Conservation (phyloP, 257 asterid species). For the Nicotiana knightiana region DNA sequence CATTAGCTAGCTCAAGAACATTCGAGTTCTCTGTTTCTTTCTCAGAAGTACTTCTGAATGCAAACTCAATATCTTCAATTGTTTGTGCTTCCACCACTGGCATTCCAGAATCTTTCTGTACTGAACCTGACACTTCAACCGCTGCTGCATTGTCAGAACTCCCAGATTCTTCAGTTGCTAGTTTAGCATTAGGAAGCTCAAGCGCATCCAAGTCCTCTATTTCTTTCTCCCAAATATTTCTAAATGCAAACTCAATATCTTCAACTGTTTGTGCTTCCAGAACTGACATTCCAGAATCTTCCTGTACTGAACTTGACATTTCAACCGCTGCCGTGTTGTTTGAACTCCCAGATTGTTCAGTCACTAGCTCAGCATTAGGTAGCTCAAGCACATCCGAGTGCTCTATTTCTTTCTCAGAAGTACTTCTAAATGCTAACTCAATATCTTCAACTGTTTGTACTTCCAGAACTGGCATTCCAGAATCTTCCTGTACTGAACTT, state of each 20-base stretch:
- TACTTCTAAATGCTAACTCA: background rate
- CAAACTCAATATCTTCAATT: constrained; percentile 19
- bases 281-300: constrained; percentile 17
- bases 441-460: constrained; percentile 14
- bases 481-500: background rate
- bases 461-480: constrained; percentile 18
- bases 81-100: constrained; percentile 29
- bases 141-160: background rate
- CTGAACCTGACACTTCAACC: constrained; percentile 10
- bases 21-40: constrained; percentile 14
- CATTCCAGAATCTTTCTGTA: constrained; percentile 3
- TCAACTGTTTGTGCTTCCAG: constrained; percentile 23
- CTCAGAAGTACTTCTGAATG: constrained; percentile 18
- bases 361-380: constrained; percentile 15
- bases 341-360: constrained; percentile 10
- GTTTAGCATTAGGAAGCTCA: background rate
- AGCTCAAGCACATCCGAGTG: constrained; percentile 7
- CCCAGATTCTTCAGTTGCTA: background rate
- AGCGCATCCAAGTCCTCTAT: constrained; percentile 7
- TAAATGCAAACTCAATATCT: constrained; percentile 20
- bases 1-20: constrained; percentile 1
- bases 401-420: constrained; percentile 10
- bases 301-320: constrained; percentile 12
- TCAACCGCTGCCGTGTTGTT: background rate
- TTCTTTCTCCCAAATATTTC: constrained; percentile 15